Percentiles rank a stretch among this genome's conserved stretches.
Evolutionary conservation across 2,329 filamentous ascomycete genomes (phyloP).

Genomic region (Hypoxylon sp.): DNA sequence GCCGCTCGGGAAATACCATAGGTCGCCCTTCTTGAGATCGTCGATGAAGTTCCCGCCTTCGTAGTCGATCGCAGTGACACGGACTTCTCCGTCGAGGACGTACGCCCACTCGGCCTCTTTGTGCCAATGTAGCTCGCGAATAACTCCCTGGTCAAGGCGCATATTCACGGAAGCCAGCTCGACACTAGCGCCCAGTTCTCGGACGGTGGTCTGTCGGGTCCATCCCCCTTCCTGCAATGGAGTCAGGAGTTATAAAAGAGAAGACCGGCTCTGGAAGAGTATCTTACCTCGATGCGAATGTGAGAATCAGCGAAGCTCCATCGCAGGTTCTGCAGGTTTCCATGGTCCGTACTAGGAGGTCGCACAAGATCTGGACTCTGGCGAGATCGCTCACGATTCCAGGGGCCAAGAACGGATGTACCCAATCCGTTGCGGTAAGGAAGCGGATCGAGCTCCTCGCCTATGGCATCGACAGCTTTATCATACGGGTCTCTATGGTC

Average conservation of each 20-base stretch:
- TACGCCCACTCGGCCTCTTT: slow-evolving; percentile 84
- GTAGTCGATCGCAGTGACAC: slow-evolving; percentile 78
- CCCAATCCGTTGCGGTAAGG: slow-evolving; percentile 74
- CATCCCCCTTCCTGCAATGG: slow-evolving; percentile 75
- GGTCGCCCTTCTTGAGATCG: slow-evolving; percentile 78
- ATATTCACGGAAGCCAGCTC: slow-evolving; percentile 83
- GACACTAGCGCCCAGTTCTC: slow-evolving; percentile 72
- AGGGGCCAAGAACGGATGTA: slow-evolving; percentile 74
- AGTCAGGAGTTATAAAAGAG: slow-evolving; percentile 15
- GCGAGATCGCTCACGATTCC: slow-evolving; percentile 74
- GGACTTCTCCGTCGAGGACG: slow-evolving; percentile 76
- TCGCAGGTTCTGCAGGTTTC: slow-evolving; percentile 76
- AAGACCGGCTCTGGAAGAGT: not conserved
- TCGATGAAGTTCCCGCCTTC: slow-evolving; percentile 83
- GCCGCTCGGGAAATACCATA: slow-evolving; percentile 85
- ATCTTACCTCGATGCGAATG: slow-evolving; percentile 69
- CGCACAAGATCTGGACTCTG: slow-evolving; percentile 79
- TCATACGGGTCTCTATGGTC: slow-evolving; percentile 72
- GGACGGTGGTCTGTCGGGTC: slow-evolving; percentile 78
- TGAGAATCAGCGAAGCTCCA: slow-evolving; percentile 78
- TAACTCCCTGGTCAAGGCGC: slow-evolving; percentile 78
- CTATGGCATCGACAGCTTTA: slow-evolving; percentile 69
- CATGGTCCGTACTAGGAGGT: slow-evolving; percentile 79
- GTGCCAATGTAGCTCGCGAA: slow-evolving; percentile 84
- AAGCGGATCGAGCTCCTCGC: slow-evolving; percentile 70